Base-by-base conservation (phyloP, 441 rosid species). In the Arabidopsis hybrid region DNA sequence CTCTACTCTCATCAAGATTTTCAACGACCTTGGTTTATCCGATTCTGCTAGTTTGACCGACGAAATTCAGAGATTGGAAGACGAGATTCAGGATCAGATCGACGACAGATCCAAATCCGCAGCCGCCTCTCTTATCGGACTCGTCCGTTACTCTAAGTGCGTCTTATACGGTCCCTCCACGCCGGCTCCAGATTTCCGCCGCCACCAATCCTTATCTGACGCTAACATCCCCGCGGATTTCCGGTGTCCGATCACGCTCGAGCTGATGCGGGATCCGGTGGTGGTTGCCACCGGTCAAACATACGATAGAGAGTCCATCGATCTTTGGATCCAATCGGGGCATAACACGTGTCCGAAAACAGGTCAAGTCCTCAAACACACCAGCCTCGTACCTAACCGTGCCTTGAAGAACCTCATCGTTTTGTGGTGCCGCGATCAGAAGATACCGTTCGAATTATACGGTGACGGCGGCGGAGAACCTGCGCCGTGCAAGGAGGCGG, bases 261-360 rank as follows among this genome's bases (percentile, higher is more conserved):
- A 94, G 76, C 72, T 94, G 18, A 91, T 94, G 97, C 80, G 85
- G 60, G 89, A 94, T 46, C 97, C 98, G 0, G 98, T 91, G 7
- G 96, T 89, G 2, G 87, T 88, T 60, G 87, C 93, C 0, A 90
- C 97, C 0, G 98, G 97, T 0, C 97, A 94, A 84, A 89, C 98
- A 2, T 94, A 94, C 78, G 97, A 94, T 81, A 89, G 95, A 1
- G 87, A 82, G 16, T 87, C 96, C 1, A 89, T 94, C 26, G 52
- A 52, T 14, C 65, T 80, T 0, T 94, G 98, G 98, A 85, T 91
- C 75, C 91, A 91, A 62, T 90, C 96, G 0, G 97, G 96, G 3
- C 97, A 88, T 79, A 85, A 65, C 82, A 87, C 91, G 69, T 94
- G 98, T 67, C 98, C 98, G 0, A 94, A 91, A 75, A 90, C 97